These are phyloP conservation scores for Mycena kentingensis DNA, from an alignment of 768 basidiomycete genomes.

Conservation along the genomic window DNA sequence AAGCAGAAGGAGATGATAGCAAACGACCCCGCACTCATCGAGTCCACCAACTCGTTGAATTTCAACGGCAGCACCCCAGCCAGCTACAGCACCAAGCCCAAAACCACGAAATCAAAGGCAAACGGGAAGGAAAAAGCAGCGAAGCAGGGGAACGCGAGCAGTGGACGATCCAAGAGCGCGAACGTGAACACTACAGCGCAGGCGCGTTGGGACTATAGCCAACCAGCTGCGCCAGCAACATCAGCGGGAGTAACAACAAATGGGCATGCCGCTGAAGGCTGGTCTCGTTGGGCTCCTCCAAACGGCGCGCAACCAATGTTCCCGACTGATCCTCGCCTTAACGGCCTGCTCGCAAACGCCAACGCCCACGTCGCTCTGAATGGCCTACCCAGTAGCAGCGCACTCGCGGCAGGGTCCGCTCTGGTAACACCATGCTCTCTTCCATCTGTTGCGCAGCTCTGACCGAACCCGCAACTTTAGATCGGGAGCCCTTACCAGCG, in stretches of 20 bases:
- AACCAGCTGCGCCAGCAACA: neutral
- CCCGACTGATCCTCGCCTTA: neutral
- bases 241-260: neutral
- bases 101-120: slow-evolving; percentile 41
- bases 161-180: neutral
- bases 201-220: neutral
- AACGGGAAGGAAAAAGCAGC: slow-evolving; percentile 7
- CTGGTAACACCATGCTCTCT: neutral
- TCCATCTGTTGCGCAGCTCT: neutral
- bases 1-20: slow-evolving; percentile 60
- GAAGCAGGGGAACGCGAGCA: neutral
- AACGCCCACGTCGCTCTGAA: neutral
- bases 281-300: slow-evolving; percentile 1
- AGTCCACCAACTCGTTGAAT: slow-evolving; percentile 29
- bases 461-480: neutral
- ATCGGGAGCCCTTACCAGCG: neutral
- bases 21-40: slow-evolving; percentile 53
- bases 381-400: neutral
- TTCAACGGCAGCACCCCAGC: slow-evolving; percentile 18
- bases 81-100: slow-evolving; percentile 22
- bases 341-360: neutral
- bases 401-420: neutral
- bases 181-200: no score
- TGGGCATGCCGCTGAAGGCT: neutral
- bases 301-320: neutral